Percentiles rank a stretch among this genome's conserved stretches.
Evolutionary conservation across 768 basidiomycete species (phyloP).

Genomic region (Suillus occidentalis): DNA sequence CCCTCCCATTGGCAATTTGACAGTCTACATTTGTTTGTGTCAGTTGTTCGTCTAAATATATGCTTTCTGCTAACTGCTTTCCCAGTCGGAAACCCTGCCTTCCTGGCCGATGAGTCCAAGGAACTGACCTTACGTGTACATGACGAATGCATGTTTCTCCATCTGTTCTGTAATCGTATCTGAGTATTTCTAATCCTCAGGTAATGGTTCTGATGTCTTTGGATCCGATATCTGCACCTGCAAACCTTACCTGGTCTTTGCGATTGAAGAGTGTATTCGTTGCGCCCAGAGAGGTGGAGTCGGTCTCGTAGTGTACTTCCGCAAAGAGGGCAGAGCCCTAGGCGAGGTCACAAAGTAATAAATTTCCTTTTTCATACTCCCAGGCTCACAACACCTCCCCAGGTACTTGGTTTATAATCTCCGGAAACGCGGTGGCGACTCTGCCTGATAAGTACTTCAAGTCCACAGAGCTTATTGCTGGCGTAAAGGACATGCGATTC

Average conservation of each 20-base stretch:
- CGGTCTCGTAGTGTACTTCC: conserved; percentile 91
- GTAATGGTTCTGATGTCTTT: conserved; percentile 95
- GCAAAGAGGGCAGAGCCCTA: conserved; percentile 90
- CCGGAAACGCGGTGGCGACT: conserved; percentile 91
- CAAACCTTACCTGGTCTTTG: conserved; percentile 90
- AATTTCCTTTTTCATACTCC: not conserved
- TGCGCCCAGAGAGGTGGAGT: conserved; percentile 84
- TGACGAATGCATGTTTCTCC: conserved; percentile 71
- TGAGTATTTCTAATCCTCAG: conserved; percentile 31
- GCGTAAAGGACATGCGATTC: conserved; percentile 97
- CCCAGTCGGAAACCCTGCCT: conserved; percentile 76
- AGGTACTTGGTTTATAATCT: conserved; percentile 96
- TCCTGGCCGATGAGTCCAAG: conserved; percentile 70
- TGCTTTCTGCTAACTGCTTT: conserved; percentile 7
- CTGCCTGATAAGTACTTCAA: conserved; percentile 93
- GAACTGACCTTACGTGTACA: conserved; percentile 88
- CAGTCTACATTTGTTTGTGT: conserved; percentile 84
- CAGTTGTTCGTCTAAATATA: not conserved
- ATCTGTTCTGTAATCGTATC: not conserved
- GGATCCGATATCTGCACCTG: conserved; percentile 92
- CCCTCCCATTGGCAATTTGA: conserved; percentile 89
- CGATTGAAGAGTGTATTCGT: conserved; percentile 91
- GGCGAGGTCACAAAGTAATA: conserved; percentile 90
- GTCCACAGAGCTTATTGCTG: conserved; percentile 89
- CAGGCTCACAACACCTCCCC: conserved; percentile 1